Percentiles rank a stretch among this genome's conserved stretches.
Conservation (phyloP, 495 filamentous ascomycete species). For the Hyaloscypha finlandica region DNA sequence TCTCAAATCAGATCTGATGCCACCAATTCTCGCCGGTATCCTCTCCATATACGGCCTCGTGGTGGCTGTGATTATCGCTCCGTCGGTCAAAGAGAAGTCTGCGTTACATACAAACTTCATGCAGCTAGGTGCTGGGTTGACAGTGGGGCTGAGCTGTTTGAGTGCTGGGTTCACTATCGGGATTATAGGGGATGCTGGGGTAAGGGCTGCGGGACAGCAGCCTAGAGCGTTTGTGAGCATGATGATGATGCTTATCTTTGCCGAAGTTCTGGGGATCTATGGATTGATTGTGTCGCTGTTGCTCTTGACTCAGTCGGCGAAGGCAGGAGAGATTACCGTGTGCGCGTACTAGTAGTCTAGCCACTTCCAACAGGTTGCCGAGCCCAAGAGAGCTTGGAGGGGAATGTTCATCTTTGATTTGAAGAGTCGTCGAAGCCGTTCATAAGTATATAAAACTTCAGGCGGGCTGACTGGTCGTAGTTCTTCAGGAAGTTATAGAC, state of each 20-base stretch:
- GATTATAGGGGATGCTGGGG: conserved; percentile 85
- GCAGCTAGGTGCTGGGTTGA: conserved; percentile 47
- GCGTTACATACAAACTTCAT: conserved; percentile 49
- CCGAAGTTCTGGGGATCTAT: conserved; percentile 73
- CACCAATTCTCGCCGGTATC: conserved; percentile 75
- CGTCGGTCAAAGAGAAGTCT: conserved; percentile 45
- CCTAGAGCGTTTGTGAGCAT: conserved; percentile 89
- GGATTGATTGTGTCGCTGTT: conserved; percentile 26
- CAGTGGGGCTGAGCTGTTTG: conserved; percentile 58
- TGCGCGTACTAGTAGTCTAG: neutral
- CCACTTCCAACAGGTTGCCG: neutral
- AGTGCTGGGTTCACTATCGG: conserved; percentile 91
- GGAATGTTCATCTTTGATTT: neutral
- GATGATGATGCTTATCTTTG: conserved; percentile 93
- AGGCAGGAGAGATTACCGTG: neutral
- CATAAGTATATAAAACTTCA: neutral
- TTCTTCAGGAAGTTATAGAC: neutral
- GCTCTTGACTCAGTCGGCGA: conserved; percentile 5
- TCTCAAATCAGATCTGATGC: conserved; percentile 60
- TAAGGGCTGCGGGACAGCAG: conserved; percentile 85
- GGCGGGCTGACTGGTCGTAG: neutral
- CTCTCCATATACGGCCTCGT: conserved; percentile 64
- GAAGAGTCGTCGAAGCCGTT: neutral
- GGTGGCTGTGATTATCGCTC: conserved; percentile 47
- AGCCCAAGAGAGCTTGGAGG: neutral